These are phyloP conservation scores for Parastagonospora nodorum DNA, from an alignment of 2,329 filamentous ascomycete genomes.

Conservation along the genomic window DNA sequence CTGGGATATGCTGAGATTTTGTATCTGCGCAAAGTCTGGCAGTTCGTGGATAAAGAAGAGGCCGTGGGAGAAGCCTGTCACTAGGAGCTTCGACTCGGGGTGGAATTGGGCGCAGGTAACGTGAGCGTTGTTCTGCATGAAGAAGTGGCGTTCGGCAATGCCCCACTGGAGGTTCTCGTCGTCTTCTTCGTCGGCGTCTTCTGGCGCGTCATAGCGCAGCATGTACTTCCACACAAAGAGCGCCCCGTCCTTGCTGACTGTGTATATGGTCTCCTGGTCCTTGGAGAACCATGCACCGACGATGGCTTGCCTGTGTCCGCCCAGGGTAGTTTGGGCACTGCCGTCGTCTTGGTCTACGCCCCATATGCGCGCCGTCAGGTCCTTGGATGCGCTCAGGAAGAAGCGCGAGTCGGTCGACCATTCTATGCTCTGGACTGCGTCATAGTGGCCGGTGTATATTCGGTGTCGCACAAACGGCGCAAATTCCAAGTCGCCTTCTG, in stretches of 20 bases:
- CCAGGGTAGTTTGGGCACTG: constrained; percentile 86
- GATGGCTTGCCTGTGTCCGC: constrained; percentile 88
- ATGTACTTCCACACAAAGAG: constrained; percentile 92
- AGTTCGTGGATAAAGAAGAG: constrained; percentile 94
- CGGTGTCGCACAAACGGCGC: constrained; percentile 91
- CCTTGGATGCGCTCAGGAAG: constrained; percentile 89
- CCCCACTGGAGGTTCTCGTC: constrained; percentile 81
- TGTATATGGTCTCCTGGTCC: constrained; percentile 94
- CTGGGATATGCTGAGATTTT: constrained; percentile 91
- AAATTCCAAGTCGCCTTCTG: constrained; percentile 87
- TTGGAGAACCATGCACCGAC: constrained; percentile 96
- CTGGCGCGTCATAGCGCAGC: constrained; percentile 60
- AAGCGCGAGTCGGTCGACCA: constrained; percentile 98
- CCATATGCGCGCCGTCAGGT: constrained; percentile 93
- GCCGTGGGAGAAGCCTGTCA: constrained; percentile 94
- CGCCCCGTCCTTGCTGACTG: constrained; percentile 95
- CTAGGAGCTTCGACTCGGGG: constrained; percentile 83
- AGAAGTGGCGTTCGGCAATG: constrained; percentile 89
- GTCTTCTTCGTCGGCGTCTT: constrained; percentile 61
- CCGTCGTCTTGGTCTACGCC: constrained; percentile 85
- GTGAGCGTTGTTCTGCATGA: constrained; percentile 86
- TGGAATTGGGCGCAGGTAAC: constrained; percentile 93
- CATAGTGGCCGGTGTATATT: constrained; percentile 86
- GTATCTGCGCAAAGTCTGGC: constrained; percentile 93
- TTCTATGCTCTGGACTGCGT: constrained; percentile 81